These are phyloP conservation scores for Neurospora africana DNA, from an alignment of 495 filamentous ascomycete species.

Conservation along the genomic window DNA sequence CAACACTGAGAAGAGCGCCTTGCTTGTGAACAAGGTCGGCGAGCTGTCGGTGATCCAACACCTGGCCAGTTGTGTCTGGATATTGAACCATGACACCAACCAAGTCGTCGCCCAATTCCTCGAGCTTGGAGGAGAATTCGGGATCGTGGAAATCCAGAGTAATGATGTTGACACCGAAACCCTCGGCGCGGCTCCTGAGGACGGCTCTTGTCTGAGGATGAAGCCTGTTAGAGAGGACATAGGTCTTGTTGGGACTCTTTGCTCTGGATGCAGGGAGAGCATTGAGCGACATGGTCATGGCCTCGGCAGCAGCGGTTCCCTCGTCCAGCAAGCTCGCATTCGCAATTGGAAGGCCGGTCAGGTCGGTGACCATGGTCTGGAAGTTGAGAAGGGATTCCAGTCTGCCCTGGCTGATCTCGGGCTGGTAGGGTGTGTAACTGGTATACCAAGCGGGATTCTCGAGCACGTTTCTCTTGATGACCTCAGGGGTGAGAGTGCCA, in stretches of 20 bases:
- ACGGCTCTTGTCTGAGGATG: constrained; percentile 89
- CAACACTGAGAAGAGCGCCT: constrained; percentile 76
- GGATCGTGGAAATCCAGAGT: constrained; percentile 56
- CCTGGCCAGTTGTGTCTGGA: constrained; percentile 78
- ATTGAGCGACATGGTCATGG: constrained; percentile 90
- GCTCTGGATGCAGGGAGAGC: constrained; percentile 59
- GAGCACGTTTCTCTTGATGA: constrained; percentile 89
- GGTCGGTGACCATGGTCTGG: constrained; percentile 85
- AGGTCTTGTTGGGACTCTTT: constrained; percentile 68
- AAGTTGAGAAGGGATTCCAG: constrained; percentile 93
- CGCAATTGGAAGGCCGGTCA: constrained; percentile 80
- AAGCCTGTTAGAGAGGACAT: constrained; percentile 69
- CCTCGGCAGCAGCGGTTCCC: constrained; percentile 88
- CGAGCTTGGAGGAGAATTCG: constrained; percentile 50
- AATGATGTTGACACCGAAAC: constrained; percentile 77
- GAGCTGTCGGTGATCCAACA: constrained; percentile 63
- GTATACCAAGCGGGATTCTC: constrained; percentile 98
- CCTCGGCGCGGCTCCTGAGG: constrained; percentile 78
- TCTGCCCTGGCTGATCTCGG: constrained; percentile 93
- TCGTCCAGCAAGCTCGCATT: constrained; percentile 95
- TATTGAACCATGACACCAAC: constrained; percentile 93
- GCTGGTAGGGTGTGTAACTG: constrained; percentile 96
- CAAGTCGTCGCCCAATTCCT: constrained; percentile 68
- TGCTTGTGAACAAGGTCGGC: constrained; percentile 69
- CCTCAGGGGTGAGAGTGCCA: constrained; percentile 73